Evolutionary conservation across 768 basidiomycete genomes (phyloP), one percentile per base, ranked within the genome.

Genomic region (Amylocystis lapponica): DNA sequence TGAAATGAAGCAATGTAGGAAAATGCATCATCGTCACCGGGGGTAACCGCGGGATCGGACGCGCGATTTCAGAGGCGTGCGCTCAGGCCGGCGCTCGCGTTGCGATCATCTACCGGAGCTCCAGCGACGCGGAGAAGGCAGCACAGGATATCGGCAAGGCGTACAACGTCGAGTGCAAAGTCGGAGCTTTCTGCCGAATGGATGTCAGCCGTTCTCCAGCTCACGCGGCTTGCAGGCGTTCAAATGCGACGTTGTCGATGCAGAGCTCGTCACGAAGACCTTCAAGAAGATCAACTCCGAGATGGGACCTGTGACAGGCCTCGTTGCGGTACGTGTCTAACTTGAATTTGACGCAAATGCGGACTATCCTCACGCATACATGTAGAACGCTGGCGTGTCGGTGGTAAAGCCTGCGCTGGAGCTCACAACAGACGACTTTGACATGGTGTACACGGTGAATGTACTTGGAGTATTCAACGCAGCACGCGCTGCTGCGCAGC

Each of bases 401-500:
- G 69, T 78, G 29, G 69, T 78, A 32, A 83, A 83, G 59, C 74
- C 77, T 0, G 80, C 81, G 0, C 37, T 80, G 19, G 76, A 84
- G 2, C 59, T 83, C 44, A 67, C 66, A 1, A 53, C 65, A 4
- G 72, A 77, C 0, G 82, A 85, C 43, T 84, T 80, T 61, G 53
- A 66, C 1, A 61, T 56, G 11, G 71, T 82, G 0, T 83, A 71
- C 48, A 66, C 68, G 37, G 74, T 76, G 13, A 85, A 84, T 47
- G 80, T 83, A 7, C 74, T 71, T 22, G 82, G 81, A 1, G 81
- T 81, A 1, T 82, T 81, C 66, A 81, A 83, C 47, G 74, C 72
- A 4, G 71, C 74, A 14, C 70, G 76, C 11, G 80, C 76, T 2
- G 74, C 71, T 14, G 78, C 79, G 2, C 71, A 72, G 38, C 37